Conservation (phyloP, 1,139 yeast species). For the Saccharomyces hybrid region DNA sequence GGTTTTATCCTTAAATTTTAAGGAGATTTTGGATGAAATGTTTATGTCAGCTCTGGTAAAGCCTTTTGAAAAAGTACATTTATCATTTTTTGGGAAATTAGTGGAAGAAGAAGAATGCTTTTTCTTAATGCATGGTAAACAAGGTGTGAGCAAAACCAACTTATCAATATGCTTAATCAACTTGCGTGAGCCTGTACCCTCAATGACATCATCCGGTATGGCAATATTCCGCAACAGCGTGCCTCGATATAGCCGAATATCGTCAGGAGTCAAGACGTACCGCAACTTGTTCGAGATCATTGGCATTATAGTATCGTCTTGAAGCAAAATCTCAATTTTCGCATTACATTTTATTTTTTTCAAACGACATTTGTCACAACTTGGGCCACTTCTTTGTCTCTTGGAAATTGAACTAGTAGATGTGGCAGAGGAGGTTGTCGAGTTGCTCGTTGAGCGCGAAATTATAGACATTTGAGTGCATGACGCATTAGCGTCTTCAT, state of each 20-base stretch:
- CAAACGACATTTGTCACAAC: conserved; percentile 63
- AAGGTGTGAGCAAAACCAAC: conserved; percentile 25
- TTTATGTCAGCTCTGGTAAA: conserved; percentile 26
- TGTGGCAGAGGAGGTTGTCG: conserved; percentile 1
- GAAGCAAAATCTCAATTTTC: conserved; percentile 38
- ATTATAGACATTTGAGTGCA: neutral
- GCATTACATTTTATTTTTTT: conserved; percentile 75
- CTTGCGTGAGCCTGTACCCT: neutral
- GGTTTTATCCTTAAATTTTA: conserved; percentile 14
- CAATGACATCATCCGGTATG: conserved; percentile 2
- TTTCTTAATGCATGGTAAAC: conserved; percentile 25
- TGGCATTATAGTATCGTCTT: conserved; percentile 18
- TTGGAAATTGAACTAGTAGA: conserved; percentile 14
- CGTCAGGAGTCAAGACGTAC: conserved; percentile 14
- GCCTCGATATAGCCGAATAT: conserved; percentile 8
- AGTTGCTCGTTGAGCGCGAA: neutral
- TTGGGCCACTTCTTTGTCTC: conserved; percentile 68
- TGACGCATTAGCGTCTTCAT: neutral
- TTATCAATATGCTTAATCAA: conserved; percentile 29
- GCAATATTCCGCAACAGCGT: conserved; percentile 7
- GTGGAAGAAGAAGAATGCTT: conserved; percentile 4
- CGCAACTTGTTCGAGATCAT: conserved; percentile 14
- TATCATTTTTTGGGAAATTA: neutral
- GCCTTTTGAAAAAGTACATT: conserved; percentile 24
- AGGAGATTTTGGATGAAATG: conserved; percentile 16